Percentiles rank a stretch among this genome's conserved stretches.
Conservation (phyloP, 139 green algal species). For the Chlamydomonas sp. region DNA sequence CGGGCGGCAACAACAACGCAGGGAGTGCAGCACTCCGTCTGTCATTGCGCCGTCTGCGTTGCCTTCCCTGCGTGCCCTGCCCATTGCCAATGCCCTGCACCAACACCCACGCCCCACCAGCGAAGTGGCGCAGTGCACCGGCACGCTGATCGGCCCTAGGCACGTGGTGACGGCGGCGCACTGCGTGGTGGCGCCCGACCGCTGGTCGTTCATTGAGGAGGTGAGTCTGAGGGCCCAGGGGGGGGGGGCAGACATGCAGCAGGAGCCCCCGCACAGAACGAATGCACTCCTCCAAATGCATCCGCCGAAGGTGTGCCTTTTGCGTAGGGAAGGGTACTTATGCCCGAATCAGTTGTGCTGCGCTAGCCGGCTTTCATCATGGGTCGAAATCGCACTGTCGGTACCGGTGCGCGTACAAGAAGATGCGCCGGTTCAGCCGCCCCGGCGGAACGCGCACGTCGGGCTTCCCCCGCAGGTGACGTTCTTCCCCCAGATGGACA, state of each 20-base stretch:
- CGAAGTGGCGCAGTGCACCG: conserved; percentile 26
- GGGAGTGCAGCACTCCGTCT: too few species aligned
- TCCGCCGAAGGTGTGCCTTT: too few species aligned
- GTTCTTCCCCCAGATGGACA: conserved; percentile 13
- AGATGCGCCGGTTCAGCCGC: too few species aligned
- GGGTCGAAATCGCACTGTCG: too few species aligned
- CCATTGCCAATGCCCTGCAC: not conserved
- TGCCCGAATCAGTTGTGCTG: too few species aligned
- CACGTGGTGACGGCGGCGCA: conserved; percentile 34
- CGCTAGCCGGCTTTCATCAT: too few species aligned
- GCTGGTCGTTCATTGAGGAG: conserved; percentile 33
- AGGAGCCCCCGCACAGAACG: too few species aligned
- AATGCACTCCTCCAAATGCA: too few species aligned
- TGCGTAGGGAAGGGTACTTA: too few species aligned
- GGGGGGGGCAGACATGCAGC: not conserved
- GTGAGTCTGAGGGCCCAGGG: not conserved
- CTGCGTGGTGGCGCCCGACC: conserved; percentile 35
- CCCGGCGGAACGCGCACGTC: not conserved
- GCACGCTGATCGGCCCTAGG: conserved; percentile 25
- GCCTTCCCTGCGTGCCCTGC: not conserved
- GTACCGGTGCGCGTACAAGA: too few species aligned
- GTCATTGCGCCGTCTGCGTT: not conserved
- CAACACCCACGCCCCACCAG: not conserved
- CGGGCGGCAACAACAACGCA: too few species aligned
- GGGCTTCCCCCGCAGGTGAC: not conserved